Conservation (phyloP, 1,284 basidiomycete genomes). For the Boletus coffeatus region DNA sequence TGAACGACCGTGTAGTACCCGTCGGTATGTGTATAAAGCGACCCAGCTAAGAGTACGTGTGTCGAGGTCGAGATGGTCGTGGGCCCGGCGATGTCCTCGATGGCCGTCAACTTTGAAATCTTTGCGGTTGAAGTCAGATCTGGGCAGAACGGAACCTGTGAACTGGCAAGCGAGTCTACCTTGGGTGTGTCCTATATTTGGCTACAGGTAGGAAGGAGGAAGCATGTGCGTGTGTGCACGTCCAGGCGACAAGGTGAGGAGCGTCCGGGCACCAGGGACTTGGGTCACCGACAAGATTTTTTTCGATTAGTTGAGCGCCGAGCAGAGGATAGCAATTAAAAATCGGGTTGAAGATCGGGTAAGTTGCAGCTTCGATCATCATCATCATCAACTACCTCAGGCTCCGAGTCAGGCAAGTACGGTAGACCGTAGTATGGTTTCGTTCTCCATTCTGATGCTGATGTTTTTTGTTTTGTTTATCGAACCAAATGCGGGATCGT, state of each 20-base stretch:
- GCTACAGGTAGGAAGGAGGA: constrained; percentile 3
- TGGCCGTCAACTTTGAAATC: not conserved
- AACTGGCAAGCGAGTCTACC: constrained; percentile 1
- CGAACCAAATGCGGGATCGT: no score
- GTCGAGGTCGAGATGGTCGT: not conserved
- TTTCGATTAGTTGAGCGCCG: no score
- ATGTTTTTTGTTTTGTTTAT: no score
- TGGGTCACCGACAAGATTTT: no score
- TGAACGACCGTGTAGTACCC: constrained; percentile 13
- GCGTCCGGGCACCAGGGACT: not conserved
- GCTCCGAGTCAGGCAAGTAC: no score
- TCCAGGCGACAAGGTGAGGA: constrained; percentile 12
- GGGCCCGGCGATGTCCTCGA: not conserved
- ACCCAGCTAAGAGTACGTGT: constrained; percentile 6
- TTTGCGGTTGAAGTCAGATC: not conserved
- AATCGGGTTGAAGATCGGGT: no score
- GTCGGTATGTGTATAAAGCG: not conserved
- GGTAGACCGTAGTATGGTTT: no score
- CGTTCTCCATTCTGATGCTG: no score
- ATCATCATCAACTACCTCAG: no score
- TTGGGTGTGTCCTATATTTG: constrained; percentile 4
- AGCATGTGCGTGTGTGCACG: constrained; percentile 8
- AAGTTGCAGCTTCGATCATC: no score
- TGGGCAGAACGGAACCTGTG: not conserved
- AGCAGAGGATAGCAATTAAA: no score